These are phyloP conservation scores for Cladophialophora immunda DNA, from an alignment of 2,329 filamentous ascomycete genomes.

Conservation along the genomic window DNA sequence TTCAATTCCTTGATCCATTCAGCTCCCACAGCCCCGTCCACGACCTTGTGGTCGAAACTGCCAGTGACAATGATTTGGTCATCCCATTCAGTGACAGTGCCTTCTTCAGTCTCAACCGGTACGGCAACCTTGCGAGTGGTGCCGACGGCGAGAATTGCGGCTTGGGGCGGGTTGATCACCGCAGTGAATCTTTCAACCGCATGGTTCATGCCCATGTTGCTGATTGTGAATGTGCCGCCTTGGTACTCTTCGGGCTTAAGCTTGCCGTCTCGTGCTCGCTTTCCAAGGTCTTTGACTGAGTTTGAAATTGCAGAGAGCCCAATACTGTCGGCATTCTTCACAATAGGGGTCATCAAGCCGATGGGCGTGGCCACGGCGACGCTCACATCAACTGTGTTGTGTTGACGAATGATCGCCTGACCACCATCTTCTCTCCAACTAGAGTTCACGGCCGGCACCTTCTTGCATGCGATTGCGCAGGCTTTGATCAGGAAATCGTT, in stretches of 20 bases:
- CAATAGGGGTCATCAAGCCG: slow-evolving; percentile 96
- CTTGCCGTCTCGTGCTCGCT: slow-evolving; percentile 95
- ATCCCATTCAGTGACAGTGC: slow-evolving; percentile 84
- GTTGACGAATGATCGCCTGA: slow-evolving; percentile 82
- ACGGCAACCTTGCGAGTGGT: slow-evolving; percentile 95
- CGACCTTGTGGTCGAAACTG: slow-evolving; percentile 99
- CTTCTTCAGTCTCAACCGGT: slow-evolving; percentile 84
- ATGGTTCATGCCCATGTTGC: slow-evolving; percentile 99
- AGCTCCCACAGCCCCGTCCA: slow-evolving; percentile 93
- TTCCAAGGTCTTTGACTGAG: slow-evolving; percentile 94
- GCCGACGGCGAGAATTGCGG: slow-evolving; percentile 92
- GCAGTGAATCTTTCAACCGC: slow-evolving; percentile 97
- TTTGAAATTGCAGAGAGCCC: slow-evolving; percentile 88
- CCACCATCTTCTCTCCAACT: slow-evolving; percentile 86
- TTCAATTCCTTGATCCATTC: slow-evolving; percentile 98
- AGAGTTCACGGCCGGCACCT: slow-evolving; percentile 95
- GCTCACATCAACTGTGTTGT: slow-evolving; percentile 91
- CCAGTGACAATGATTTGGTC: slow-evolving; percentile 95
- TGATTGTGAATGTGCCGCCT: slow-evolving; percentile 98
- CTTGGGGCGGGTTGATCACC: slow-evolving; percentile 98
- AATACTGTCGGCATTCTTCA: slow-evolving; percentile 84
- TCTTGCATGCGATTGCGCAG: slow-evolving; percentile 84
- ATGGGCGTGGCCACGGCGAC: slow-evolving; percentile 93
- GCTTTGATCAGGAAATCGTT: slow-evolving; percentile 99
- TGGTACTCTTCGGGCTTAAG: slow-evolving; percentile 99